These are phyloP conservation scores for Akanthomyces uredinophilus DNA, from an alignment of 2,329 filamentous ascomycete species.

Conservation along the genomic window DNA sequence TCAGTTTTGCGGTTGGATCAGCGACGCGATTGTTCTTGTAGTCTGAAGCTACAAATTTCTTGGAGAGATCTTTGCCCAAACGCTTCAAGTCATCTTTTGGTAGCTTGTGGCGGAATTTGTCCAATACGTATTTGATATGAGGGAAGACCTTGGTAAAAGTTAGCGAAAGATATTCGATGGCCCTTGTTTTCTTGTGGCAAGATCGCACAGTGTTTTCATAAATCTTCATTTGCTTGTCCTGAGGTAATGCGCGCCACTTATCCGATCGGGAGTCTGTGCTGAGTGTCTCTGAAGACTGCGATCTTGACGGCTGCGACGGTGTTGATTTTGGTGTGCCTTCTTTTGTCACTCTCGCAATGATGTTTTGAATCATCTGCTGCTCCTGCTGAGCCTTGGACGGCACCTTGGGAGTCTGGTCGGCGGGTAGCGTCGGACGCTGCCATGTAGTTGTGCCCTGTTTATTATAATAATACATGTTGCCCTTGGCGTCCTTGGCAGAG, in stretches of 20 bases:
- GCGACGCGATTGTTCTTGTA: slow-evolving; percentile 85
- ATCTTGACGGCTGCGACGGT: slow-evolving; percentile 39
- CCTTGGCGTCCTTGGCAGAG: slow-evolving; percentile 63
- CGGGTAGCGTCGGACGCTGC: slow-evolving; percentile 67
- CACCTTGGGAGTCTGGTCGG: slow-evolving; percentile 57
- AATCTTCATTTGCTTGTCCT: slow-evolving; percentile 89
- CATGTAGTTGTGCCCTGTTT: slow-evolving; percentile 74
- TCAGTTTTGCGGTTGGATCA: slow-evolving; percentile 67
- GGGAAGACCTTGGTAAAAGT: slow-evolving; percentile 62
- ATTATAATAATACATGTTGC: slow-evolving; percentile 81
- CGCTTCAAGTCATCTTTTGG: slow-evolving; percentile 70
- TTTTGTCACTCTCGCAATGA: slow-evolving; percentile 79
- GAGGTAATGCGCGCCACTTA: slow-evolving; percentile 63
- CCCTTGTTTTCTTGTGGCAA: slow-evolving; percentile 15
- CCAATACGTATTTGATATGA: slow-evolving; percentile 77
- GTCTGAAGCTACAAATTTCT: slow-evolving; percentile 86
- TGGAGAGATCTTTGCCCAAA: slow-evolving; percentile 64
- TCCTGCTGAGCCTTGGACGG: slow-evolving; percentile 60
- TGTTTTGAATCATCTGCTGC: slow-evolving; percentile 73
- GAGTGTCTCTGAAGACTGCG: slow-evolving; percentile 53
- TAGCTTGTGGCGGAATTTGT: slow-evolving; percentile 82
- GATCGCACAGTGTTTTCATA: slow-evolving; percentile 83
- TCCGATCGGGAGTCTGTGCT: slow-evolving; percentile 58
- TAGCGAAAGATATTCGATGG: neutral
- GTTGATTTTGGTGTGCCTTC: slow-evolving; percentile 48